Evolutionary conservation across 2,329 filamentous ascomycete species (phyloP), one percentile per base, ranked within the genome.

Genomic region (Fusarium agapanthi): DNA sequence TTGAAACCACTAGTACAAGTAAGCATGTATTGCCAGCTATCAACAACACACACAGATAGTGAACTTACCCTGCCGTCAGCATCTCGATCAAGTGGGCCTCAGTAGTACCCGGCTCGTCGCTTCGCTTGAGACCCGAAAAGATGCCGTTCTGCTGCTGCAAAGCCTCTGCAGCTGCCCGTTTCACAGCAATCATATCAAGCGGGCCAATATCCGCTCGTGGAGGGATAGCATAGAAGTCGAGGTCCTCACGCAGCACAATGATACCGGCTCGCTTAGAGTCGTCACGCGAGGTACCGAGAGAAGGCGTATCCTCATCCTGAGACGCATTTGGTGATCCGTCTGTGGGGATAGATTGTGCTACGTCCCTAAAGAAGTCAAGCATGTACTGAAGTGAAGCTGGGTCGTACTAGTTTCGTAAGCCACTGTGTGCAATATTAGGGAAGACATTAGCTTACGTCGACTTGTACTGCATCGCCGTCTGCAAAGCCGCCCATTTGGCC

Each of bases 71-170:
- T 80, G 96, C 96, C 61, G 96, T 99, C 83, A 99, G 84, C 96
- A 99, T 99, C 86, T 99, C 96, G 78, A 99, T 99, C 43, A 99
- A 87, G 86, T 99, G 96, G 76, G 97, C 96, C 83, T 99, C 96
- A 0, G 96, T 99, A 24, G 95, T 98, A 26, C 96, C 96, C 24
- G 93, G 92, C 83, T 99, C 96, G 76, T 99, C 95, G 78, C 95
- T 98, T 81, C 95, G 94, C 82, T 96, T 93, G 51, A 99, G 85
- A 0, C 96, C 96, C 7, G 95, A 97, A 81, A 99, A 99, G 77
- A 99, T 99, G 53, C 96, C 96, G 76, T 95, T 90, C 82, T 99
- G 96, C 79, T 90, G 89, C 75, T 98, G 87, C 73, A 99, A 83
- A n/a, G 94, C 93, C 75, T 90, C 91, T 28, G 94, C 95, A 16